These are phyloP conservation scores for Globisporangium apiculatum DNA, from an alignment of 352 stramenopile genomes.

Conservation along the genomic window DNA sequence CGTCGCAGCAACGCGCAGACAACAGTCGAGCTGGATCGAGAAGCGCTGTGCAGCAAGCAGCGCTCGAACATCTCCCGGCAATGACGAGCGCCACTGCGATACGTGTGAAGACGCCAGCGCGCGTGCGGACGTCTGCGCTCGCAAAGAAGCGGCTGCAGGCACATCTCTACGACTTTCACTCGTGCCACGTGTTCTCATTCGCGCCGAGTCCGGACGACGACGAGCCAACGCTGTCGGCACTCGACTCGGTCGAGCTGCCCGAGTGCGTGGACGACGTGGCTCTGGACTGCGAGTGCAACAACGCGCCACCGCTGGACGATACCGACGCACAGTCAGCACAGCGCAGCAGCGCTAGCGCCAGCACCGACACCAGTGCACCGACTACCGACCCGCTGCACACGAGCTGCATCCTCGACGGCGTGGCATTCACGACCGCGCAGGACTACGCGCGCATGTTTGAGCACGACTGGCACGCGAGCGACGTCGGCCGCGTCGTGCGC, in stretches of 20 bases:
- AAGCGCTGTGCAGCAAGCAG: neutral
- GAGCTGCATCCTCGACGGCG: constrained; percentile 24
- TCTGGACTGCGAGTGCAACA: too few relatives aligned
- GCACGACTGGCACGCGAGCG: constrained; percentile 37
- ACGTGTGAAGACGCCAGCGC: neutral
- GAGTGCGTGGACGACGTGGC: too few relatives aligned
- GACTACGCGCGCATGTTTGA: constrained; percentile 47
- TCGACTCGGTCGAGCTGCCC: neutral
- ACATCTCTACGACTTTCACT: constrained; percentile 60
- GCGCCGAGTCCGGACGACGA: constrained; percentile 11
- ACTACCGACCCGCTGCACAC: neutral
- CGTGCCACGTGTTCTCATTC: constrained; percentile 48
- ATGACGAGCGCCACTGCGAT: neutral
- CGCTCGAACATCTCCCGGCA: neutral
- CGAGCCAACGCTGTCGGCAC: neutral
- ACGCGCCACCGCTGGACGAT: too few relatives aligned
- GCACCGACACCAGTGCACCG: too few relatives aligned
- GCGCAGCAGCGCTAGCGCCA: neutral
- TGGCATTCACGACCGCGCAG: constrained; percentile 17
- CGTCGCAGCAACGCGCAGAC: neutral
- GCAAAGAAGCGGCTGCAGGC: constrained; percentile 31
- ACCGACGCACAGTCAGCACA: neutral
- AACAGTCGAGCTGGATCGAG: too few relatives aligned
- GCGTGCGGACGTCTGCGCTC: constrained; percentile 4
- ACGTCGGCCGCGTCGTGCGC: constrained; percentile 46